phyloP scores from a whole-genome alignment of 768 basidiomycete genomes.

The Pleurotus salmoneostramineus region DNA sequence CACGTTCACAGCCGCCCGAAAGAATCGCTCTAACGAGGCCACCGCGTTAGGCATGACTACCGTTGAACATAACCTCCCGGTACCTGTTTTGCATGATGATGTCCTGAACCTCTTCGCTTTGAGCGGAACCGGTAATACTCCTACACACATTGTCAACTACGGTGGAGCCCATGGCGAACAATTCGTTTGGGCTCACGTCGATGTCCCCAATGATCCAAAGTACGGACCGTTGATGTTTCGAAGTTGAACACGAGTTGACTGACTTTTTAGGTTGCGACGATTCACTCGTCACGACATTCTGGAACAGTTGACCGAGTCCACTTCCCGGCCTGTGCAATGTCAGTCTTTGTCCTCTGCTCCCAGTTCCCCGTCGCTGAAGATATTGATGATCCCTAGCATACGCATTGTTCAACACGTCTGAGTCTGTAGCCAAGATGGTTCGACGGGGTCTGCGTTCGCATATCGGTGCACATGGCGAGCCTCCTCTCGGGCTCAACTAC shows the following conservation, averaged over 20 bases:
- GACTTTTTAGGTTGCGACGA: constrained; percentile 44
- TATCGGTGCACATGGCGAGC: constrained; percentile 75
- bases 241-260: too few species aligned
- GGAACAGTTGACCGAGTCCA: constrained; percentile 57
- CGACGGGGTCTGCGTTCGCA: constrained; percentile 55
- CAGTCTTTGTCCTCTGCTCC: constrained; percentile 15
- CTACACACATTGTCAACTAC: constrained; percentile 76
- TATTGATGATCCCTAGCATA: constrained; percentile 26
- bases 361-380: background rate
- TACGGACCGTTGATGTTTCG: constrained; percentile 20
- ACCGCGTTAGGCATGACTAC: constrained; percentile 63
- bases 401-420: constrained; percentile 65
- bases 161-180: constrained; percentile 72
- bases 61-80: constrained; percentile 66
- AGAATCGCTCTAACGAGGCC: background rate
- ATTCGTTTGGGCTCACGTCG: constrained; percentile 59
- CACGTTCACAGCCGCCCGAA: background rate
- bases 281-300: constrained; percentile 65
- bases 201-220: constrained; percentile 70
- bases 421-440: constrained; percentile 67
- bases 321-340: constrained; percentile 58
- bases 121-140: constrained; percentile 71
- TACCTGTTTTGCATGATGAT: constrained; percentile 65
- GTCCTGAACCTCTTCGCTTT: constrained; percentile 54
- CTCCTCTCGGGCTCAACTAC: constrained; percentile 71